phyloP scores from a whole-genome alignment of 768 basidiomycete species.

The Tricholoma sp. region DNA sequence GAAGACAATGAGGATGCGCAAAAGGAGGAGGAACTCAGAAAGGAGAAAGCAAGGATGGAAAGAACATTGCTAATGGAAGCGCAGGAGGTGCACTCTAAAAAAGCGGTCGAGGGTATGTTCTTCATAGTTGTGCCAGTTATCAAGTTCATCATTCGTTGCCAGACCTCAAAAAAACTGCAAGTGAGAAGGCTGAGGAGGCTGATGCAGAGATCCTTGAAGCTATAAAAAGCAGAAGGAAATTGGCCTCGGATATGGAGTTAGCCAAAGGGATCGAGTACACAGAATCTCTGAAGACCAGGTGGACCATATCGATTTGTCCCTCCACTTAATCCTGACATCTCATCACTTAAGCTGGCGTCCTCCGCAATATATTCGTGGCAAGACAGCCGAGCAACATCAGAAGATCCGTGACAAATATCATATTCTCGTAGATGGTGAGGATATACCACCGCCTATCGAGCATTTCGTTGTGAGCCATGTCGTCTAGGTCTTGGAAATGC shows the following conservation, averaged over 20 bases:
- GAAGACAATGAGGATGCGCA: slow-evolving; percentile 73
- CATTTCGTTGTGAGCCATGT: slow-evolving; percentile 60
- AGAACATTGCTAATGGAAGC: slow-evolving; percentile 88
- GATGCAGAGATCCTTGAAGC: slow-evolving; percentile 92
- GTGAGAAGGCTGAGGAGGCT: slow-evolving; percentile 81
- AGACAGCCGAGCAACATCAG: slow-evolving; percentile 63
- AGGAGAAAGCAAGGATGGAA: slow-evolving; percentile 77
- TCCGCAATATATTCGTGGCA: slow-evolving; percentile 75
- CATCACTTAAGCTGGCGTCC: slow-evolving; percentile 68
- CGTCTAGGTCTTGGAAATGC: slow-evolving; percentile 3
- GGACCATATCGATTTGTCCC: slow-evolving; percentile 4
- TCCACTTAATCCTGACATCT: not conserved
- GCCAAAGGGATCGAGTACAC: slow-evolving; percentile 92
- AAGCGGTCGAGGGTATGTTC: slow-evolving; percentile 70
- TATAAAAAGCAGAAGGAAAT: slow-evolving; percentile 84
- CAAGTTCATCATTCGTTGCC: slow-evolving; percentile 3
- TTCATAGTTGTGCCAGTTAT: not conserved
- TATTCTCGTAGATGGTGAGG: slow-evolving; percentile 91
- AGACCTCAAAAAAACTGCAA: slow-evolving; percentile 85
- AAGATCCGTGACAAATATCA: slow-evolving; percentile 86
- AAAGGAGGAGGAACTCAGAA: slow-evolving; percentile 69
- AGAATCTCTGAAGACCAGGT: slow-evolving; percentile 82
- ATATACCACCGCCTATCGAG: slow-evolving; percentile 90
- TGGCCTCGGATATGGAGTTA: slow-evolving; percentile 89
- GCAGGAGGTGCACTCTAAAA: slow-evolving; percentile 86